Conservation (phyloP, 2,329 filamentous ascomycete species). For the Penicillium sp. region DNA sequence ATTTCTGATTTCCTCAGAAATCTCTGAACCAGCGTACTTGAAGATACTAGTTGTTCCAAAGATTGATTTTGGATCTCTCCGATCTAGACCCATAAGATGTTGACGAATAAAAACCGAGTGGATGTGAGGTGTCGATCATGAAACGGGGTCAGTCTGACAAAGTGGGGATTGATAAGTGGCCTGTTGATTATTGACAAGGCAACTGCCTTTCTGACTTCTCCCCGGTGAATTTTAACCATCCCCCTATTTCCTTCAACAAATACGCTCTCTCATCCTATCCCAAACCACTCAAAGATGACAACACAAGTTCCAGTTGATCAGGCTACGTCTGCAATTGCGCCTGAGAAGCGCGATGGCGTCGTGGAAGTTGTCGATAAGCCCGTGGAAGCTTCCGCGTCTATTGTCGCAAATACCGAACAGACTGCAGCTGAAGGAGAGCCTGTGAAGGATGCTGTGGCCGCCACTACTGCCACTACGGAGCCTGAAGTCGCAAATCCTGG, state of each 20-base stretch:
- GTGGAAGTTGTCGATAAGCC: slow-evolving; percentile 14
- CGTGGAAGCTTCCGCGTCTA: slow-evolving; percentile 11
- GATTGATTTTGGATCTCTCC: too few species aligned
- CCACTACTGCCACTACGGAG: slow-evolving; percentile 9
- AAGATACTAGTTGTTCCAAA: too few species aligned
- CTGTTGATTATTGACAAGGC: slow-evolving; percentile 18
- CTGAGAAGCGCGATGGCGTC: slow-evolving; percentile 17
- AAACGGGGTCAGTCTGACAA: slow-evolving; percentile 13
- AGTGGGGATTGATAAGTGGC: slow-evolving; percentile 20
- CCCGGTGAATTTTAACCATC: slow-evolving; percentile 10
- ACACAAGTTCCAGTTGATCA: slow-evolving; percentile 22
- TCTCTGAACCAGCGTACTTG: too few species aligned
- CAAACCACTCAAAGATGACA: slow-evolving; percentile 16
- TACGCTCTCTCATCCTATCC: background rate
- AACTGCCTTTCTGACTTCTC: slow-evolving; percentile 8
- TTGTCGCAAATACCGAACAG: slow-evolving; percentile 5
- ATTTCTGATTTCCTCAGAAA: too few species aligned
- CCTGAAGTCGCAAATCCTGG: slow-evolving; percentile 17
- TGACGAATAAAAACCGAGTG: background rate
- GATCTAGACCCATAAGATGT: background rate
- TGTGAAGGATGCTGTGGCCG: background rate
- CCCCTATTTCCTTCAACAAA: slow-evolving; percentile 12
- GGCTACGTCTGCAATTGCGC: slow-evolving; percentile 9
- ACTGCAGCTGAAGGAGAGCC: slow-evolving; percentile 5
- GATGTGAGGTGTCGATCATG: slow-evolving; percentile 8